phyloP scores from a whole-genome alignment of 345 rosid genomes.

The Camelina neglecta region DNA sequence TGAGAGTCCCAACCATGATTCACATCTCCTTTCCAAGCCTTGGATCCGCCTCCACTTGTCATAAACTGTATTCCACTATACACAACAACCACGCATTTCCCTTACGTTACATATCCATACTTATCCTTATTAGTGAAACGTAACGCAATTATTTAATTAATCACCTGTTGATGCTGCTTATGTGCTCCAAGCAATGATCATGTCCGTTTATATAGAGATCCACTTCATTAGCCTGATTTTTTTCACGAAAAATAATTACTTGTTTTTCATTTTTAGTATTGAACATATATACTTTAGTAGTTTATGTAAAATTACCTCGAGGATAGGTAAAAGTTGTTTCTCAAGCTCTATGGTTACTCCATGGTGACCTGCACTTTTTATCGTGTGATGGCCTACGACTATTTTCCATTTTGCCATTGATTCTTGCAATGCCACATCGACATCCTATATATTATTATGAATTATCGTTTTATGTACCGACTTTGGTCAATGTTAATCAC shows the following conservation, averaged over 20 bases:
- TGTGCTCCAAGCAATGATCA: conserved; percentile 86
- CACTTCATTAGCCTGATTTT: conserved; percentile 56
- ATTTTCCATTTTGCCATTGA: conserved; percentile 74
- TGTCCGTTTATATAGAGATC: conserved; percentile 82
- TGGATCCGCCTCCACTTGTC: conserved; percentile 89
- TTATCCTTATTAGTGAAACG: neutral
- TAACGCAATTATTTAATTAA: neutral
- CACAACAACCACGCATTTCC: neutral
- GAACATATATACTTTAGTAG: neutral
- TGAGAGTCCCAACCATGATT: conserved; percentile 31
- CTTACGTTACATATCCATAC: conserved; percentile 17
- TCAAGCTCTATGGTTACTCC: conserved; percentile 63
- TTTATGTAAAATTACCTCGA: conserved; percentile 49
- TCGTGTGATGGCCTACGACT: conserved; percentile 84
- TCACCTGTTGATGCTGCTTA: conserved; percentile 63
- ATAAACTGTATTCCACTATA: conserved; percentile 61
- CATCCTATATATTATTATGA: conserved; percentile 24
- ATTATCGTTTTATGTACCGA: neutral
- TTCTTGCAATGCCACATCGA: conserved; percentile 46
- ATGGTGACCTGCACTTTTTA: conserved; percentile 73
- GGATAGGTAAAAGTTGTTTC: conserved; percentile 60
- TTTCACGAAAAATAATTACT: neutral
- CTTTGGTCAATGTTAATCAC: neutral
- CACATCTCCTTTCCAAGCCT: conserved; percentile 77
- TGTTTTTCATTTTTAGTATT: neutral